Conservation (phyloP, 2,329 filamentous ascomycete species). For the Penicillium sp. region DNA sequence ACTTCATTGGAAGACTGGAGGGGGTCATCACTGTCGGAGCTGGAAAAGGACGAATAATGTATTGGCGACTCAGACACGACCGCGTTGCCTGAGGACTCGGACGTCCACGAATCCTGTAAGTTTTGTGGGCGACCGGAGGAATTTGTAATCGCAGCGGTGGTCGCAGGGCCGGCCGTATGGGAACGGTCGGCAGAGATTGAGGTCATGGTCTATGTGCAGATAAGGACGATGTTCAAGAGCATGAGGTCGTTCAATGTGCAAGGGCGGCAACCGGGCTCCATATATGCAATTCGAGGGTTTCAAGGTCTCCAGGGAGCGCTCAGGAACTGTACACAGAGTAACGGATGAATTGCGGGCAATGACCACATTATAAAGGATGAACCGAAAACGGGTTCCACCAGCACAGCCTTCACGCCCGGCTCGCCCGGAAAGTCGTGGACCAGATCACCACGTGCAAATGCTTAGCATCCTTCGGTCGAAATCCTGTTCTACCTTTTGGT, state of each 20-base stretch:
- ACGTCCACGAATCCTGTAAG: conserved; percentile 16
- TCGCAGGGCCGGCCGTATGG: not conserved
- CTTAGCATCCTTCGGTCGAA: not conserved
- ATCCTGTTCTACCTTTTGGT: not conserved
- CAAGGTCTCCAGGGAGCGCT: too few species aligned
- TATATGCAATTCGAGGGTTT: not conserved
- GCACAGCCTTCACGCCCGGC: not conserved
- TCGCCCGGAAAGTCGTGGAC: not conserved
- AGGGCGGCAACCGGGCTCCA: conserved; percentile 1
- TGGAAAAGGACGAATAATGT: conserved; percentile 25
- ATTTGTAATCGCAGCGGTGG: not conserved
- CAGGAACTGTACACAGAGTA: not conserved
- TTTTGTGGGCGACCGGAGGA: not conserved
- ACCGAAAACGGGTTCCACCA: not conserved
- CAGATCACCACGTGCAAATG: not conserved
- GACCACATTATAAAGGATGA: not conserved
- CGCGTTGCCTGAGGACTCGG: conserved; percentile 20
- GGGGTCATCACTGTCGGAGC: conserved; percentile 34
- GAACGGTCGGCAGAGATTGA: not conserved
- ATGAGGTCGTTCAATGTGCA: not conserved
- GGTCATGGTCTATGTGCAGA: not conserved
- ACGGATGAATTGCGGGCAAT: not conserved
- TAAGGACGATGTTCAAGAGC: not conserved
- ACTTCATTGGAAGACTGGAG: conserved; percentile 17
- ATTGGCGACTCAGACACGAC: conserved; percentile 19